Percentiles rank a stretch among this genome's conserved stretches.
These are phyloP conservation scores for Venturia effusa DNA, from an alignment of 2,329 filamentous ascomycete species.

Conservation along the genomic window DNA sequence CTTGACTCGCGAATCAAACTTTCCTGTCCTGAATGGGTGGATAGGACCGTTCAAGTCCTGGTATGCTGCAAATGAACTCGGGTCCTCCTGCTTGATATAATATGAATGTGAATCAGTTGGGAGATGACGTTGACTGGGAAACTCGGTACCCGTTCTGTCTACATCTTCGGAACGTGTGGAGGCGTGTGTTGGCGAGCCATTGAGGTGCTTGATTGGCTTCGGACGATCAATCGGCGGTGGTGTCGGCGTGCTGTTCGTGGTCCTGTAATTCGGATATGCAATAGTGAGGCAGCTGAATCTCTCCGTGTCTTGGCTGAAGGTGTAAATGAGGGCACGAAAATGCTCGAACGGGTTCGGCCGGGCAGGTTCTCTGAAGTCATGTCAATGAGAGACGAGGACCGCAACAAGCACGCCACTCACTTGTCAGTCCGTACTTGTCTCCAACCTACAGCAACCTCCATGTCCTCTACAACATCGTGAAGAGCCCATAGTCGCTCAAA, in stretches of 20 bases:
- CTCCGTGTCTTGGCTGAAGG: neutral
- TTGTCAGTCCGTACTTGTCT: neutral
- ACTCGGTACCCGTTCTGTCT: neutral
- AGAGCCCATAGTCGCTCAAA: neutral
- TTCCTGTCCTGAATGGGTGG: neutral
- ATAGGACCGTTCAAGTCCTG: neutral
- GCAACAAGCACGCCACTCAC: neutral
- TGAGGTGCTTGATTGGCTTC: neutral
- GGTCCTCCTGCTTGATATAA: neutral
- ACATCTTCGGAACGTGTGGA: neutral
- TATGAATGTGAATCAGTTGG: neutral
- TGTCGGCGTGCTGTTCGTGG: neutral
- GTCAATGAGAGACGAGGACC: neutral
- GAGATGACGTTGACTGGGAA: neutral
- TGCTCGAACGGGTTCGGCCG: neutral
- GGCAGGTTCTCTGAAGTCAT: neutral
- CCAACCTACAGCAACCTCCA: neutral
- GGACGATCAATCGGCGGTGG: neutral
- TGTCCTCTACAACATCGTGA: neutral
- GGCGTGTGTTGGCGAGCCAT: neutral
- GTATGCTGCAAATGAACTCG: neutral
- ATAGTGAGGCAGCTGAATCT: neutral
- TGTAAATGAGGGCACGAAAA: neutral
- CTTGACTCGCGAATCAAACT: neutral
- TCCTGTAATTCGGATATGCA: neutral